Evolutionary conservation across 768 basidiomycete species (phyloP).

Genomic region (Cantharellus anzutake): DNA sequence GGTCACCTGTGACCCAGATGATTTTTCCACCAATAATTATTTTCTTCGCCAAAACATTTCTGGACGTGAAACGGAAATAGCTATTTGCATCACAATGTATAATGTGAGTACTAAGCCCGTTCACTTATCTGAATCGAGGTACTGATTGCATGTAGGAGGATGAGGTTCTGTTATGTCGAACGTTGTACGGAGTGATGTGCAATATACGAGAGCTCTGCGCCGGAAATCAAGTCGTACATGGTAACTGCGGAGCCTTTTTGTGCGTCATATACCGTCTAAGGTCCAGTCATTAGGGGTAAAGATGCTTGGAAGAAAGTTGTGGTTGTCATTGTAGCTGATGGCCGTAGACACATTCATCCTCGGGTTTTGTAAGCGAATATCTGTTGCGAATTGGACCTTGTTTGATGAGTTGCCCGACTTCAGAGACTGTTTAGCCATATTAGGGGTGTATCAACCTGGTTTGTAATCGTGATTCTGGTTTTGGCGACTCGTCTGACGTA

Average conservation of each 20-base stretch:
- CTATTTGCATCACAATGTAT: conserved; percentile 93
- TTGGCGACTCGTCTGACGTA: neutral
- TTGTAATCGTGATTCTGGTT: neutral
- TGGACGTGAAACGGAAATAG: conserved; percentile 68
- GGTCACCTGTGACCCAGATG: conserved; percentile 85
- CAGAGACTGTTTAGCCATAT: conserved; percentile 4
- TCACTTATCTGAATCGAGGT: neutral
- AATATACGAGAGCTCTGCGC: conserved; percentile 15
- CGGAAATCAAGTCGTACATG: conserved; percentile 12
- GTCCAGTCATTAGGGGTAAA: neutral
- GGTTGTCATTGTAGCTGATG: conserved; percentile 14
- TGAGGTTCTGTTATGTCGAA: conserved; percentile 6
- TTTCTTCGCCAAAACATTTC: conserved; percentile 68
- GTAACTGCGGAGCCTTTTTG: conserved; percentile 1
- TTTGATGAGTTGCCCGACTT: neutral
- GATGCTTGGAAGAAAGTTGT: conserved; percentile 10
- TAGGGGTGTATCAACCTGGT: conserved; percentile 2
- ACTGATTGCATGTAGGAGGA: conserved; percentile 7
- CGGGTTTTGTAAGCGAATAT: conserved; percentile 3
- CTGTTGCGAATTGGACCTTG: neutral
- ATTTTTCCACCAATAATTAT: conserved; percentile 70
- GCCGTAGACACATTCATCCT: conserved; percentile 13
- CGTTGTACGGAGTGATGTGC: conserved; percentile 16
- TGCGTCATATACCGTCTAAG: neutral
- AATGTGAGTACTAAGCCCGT: conserved; percentile 39